A percentile compares a stretch with the other conserved stretches of the same genome.
Evolutionary conservation across 306 rosid species (phyloP).

Genomic region (Malus sieversii): DNA sequence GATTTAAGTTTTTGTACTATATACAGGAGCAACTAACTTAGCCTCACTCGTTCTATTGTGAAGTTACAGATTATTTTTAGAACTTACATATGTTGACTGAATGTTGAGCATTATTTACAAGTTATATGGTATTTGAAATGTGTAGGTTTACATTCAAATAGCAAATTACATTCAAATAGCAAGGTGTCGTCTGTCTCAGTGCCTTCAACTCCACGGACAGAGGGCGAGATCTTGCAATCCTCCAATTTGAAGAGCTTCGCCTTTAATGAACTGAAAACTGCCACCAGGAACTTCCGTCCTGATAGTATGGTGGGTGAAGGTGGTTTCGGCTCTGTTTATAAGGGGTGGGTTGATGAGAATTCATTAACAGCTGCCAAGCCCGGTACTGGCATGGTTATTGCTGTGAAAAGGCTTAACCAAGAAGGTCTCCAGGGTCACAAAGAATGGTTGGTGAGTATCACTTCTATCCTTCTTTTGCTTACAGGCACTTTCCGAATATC

Average conservation of each 20-base stretch:
- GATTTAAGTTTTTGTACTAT: neutral
- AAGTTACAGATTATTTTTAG: neutral
- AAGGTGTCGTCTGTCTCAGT: slow-evolving; percentile 41
- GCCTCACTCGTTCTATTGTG: neutral
- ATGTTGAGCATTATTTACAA: neutral
- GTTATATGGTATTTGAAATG: slow-evolving; percentile 6
- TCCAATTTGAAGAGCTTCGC: slow-evolving; percentile 67
- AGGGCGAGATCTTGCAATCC: slow-evolving; percentile 84
- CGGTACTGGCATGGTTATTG: slow-evolving; percentile 82
- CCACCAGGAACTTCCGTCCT: slow-evolving; percentile 94
- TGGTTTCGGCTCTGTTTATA: slow-evolving; percentile 85
- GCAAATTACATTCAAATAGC: slow-evolving; percentile 49
- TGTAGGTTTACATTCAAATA: slow-evolving; percentile 49
- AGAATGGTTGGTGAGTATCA: slow-evolving; percentile 94
- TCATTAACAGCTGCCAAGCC: slow-evolving; percentile 67
- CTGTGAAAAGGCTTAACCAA: slow-evolving; percentile 91
- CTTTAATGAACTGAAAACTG: slow-evolving; percentile 63
- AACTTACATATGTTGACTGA: neutral
- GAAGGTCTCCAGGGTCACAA: slow-evolving; percentile 94
- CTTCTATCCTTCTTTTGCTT: neutral
- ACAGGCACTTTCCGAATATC: neutral
- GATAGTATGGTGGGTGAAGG: slow-evolving; percentile 98
- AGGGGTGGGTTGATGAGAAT: slow-evolving; percentile 92
- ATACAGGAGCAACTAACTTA: neutral
- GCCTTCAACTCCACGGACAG: slow-evolving; percentile 75